Evolutionary conservation across 345 rosid genomes (phyloP).

Genomic region (Eucalyptus regnans): DNA sequence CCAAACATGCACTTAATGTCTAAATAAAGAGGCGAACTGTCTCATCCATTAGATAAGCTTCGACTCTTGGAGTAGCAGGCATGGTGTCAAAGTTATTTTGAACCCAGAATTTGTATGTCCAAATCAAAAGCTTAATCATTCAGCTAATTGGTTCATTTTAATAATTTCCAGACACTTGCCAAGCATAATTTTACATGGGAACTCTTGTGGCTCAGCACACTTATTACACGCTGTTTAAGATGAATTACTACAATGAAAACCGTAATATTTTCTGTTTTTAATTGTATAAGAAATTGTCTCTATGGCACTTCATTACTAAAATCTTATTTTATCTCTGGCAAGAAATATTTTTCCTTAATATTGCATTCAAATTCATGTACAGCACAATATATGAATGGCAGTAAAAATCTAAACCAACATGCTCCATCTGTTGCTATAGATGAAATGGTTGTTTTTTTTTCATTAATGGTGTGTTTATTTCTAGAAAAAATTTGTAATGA

Average conservation of each 20-base stretch:
- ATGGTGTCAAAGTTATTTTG: not conserved
- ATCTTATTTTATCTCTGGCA: not conserved
- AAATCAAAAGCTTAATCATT: not conserved
- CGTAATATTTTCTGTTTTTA: not conserved
- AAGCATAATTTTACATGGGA: not conserved
- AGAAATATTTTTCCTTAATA: not conserved
- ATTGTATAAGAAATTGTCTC: not conserved
- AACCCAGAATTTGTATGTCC: not conserved
- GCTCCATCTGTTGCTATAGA: not conserved
- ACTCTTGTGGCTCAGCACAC: not conserved
- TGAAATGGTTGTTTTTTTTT: not conserved
- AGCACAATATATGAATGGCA: not conserved
- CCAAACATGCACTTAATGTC: not conserved
- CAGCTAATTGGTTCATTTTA: not conserved
- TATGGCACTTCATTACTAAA: not conserved
- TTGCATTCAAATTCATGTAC: not conserved
- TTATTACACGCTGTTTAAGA: not conserved
- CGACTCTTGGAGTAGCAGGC: not conserved
- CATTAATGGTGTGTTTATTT: not conserved
- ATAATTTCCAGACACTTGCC: not conserved
- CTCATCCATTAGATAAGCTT: fast-evolving
- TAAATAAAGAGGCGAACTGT: not conserved
- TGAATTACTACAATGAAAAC: not conserved
- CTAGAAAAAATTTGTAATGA: fast-evolving
- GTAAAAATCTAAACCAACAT: not conserved